Conservation (phyloP, 495 filamentous ascomycete genomes). For the Aspergillus kassunensis region DNA sequence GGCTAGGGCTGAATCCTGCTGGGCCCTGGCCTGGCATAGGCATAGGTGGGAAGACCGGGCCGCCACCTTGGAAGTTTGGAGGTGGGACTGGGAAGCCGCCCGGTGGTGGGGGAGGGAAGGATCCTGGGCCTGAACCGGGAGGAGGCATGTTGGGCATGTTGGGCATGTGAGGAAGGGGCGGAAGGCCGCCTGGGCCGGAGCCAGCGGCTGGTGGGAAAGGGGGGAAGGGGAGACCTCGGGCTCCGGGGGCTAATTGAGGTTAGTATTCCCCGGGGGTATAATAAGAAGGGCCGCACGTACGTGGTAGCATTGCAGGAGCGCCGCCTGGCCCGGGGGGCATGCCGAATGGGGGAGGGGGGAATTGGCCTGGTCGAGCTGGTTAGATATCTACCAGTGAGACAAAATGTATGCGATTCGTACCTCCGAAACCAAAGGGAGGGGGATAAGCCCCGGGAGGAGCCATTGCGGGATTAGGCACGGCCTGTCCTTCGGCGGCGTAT, state of each 20-base stretch:
- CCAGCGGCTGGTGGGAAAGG: constrained; percentile 43
- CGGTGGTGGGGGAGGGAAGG: constrained; percentile 61
- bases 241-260: constrained; percentile 48
- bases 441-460: constrained; percentile 47
- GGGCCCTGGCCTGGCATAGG: constrained; percentile 22
- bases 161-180: constrained; percentile 39
- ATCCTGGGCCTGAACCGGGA: constrained; percentile 35
- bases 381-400: constrained; percentile 9
- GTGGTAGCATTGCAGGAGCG: constrained; percentile 43
- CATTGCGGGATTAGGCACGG: constrained; percentile 77
- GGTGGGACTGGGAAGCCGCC: constrained; percentile 45
- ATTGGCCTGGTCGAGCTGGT: constrained; percentile 45
- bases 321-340: constrained; percentile 44
- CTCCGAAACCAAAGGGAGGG: constrained; percentile 55
- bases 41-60: constrained; percentile 26
- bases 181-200: constrained; percentile 34
- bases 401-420: constrained; percentile 27
- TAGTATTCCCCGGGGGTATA: too few relatives aligned
- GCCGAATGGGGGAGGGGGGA: constrained; percentile 53
- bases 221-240: constrained; percentile 64
- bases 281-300: constrained; percentile 32
- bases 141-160: constrained; percentile 37
- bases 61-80: constrained; percentile 46
- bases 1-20: constrained; percentile 26
- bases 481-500: constrained; percentile 90